Evolutionary conservation across 331 rosid species (phyloP), one percentile per base, ranked within the genome.

Genomic region (Cydonia oblonga): DNA sequence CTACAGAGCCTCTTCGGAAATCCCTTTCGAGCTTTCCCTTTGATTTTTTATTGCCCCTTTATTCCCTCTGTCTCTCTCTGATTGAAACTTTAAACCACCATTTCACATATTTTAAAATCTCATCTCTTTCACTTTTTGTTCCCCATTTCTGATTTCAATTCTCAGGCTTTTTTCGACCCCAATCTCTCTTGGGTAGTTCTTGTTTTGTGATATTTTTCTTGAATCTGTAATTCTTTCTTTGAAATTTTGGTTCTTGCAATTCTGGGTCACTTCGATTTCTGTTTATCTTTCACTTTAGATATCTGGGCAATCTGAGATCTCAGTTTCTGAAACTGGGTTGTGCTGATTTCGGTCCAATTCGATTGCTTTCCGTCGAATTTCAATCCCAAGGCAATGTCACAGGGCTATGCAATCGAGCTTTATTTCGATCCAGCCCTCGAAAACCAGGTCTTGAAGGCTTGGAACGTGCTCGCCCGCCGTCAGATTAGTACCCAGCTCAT

Each of bases 391-490:
- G 81, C 85, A 81, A 89, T 87, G 96, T 86, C 96, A 67, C 79
- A 81, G 71, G 90, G 93, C 30, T 86, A 83, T 49, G 90, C 93
- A 12, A 83, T 91, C 76, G 97, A 91, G 87, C 91, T 91, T 19
- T 86, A 89, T 83, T 87, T 89, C 74, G 96, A 89, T 73, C 92
- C 92, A 6, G 92, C 96, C 0, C 91, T 88, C 15, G 96, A 90
- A 75, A 90, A 90, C 68, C 93, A 88, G 72, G 92, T 90, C 56
- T 74, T 95, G 57, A 95, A 95, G 76, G 93, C 99, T 12, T 95
- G 99, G 99, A 95, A 95, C 76, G 96, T 91, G 1, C 83, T 95
- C 1, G 97, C 99, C 4, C 86, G 99, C 15, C 86, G 99, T 6
- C 97, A 91, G 69, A 95, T 95, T 73, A 95, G 92, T 59, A 90